These are phyloP conservation scores for Coelastrella sp. DNA, from an alignment of 139 green algal genomes.

Conservation along the genomic window DNA sequence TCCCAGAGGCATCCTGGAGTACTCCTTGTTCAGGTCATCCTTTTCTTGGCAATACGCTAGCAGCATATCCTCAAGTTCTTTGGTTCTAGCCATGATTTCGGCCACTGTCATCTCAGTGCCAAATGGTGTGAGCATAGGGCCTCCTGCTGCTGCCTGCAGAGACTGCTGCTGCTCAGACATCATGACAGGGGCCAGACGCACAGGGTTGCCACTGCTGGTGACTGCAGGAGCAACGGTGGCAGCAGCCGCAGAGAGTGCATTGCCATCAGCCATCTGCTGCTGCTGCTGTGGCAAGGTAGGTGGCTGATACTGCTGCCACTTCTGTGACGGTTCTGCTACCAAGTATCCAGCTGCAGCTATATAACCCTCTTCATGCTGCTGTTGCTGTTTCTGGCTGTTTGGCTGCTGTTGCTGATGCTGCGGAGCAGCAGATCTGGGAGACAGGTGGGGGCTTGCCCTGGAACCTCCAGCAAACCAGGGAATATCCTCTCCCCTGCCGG, in stretches of 20 bases:
- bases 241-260: background rate
- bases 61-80: conserved; percentile 65
- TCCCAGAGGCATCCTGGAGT: conserved; percentile 61
- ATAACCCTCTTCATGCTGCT: background rate
- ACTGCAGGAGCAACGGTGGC: background rate
- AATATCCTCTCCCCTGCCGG: background rate
- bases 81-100: conserved; percentile 58
- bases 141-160: conserved; percentile 1
- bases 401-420: conserved; percentile 23
- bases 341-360: background rate
- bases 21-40: conserved; percentile 68
- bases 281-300: background rate
- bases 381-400: background rate
- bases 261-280: background rate
- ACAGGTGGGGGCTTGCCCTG: background rate
- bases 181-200: background rate
- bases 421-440: background rate
- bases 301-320: background rate
- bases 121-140: background rate
- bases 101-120: conserved; percentile 23
- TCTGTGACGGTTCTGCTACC: background rate
- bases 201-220: background rate
- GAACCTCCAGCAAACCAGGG: conserved; percentile 4
- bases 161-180: background rate
- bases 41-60: conserved; percentile 66